phyloP scores from a whole-genome alignment of 2,329 filamentous ascomycete genomes.

The Colletotrichum chrysophilum region DNA sequence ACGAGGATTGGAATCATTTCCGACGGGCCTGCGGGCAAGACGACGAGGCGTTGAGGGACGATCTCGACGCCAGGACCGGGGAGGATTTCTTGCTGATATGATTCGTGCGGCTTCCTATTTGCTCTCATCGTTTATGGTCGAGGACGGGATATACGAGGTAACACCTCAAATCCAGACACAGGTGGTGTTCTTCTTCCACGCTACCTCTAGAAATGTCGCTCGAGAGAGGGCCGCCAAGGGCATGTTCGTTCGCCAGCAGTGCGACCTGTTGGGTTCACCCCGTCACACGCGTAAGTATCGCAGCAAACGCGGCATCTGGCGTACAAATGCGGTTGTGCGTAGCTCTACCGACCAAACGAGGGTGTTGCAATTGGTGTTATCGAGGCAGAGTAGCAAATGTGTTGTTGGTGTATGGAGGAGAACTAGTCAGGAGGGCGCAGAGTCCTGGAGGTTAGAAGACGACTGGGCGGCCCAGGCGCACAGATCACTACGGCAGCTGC shows the following conservation, averaged over 20 bases:
- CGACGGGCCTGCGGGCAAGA: background rate
- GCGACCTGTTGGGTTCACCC: background rate
- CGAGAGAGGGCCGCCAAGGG: background rate
- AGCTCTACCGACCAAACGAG: background rate
- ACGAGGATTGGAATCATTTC: background rate
- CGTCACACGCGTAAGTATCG: background rate
- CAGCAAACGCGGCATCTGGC: background rate
- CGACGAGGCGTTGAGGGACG: background rate
- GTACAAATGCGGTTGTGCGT: rapidly evolving
- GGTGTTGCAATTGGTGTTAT: background rate
- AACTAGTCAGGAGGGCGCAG: background rate
- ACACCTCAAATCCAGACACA: background rate
- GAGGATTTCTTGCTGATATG: background rate
- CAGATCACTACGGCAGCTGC: background rate
- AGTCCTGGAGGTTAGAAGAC: background rate
- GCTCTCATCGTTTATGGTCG: background rate
- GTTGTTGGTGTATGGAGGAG: background rate
- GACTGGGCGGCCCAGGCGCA: background rate
- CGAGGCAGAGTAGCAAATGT: background rate
- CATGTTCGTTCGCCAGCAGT: background rate
- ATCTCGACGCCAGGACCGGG: background rate
- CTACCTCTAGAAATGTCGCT: background rate
- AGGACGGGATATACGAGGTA: background rate
- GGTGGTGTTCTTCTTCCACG: background rate
- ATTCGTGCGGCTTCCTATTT: background rate